Evolutionary conservation across 2,329 filamentous ascomycete species (phyloP), one percentile per base, ranked within the genome.

Genomic region (Talaromyces amestolkiae): DNA sequence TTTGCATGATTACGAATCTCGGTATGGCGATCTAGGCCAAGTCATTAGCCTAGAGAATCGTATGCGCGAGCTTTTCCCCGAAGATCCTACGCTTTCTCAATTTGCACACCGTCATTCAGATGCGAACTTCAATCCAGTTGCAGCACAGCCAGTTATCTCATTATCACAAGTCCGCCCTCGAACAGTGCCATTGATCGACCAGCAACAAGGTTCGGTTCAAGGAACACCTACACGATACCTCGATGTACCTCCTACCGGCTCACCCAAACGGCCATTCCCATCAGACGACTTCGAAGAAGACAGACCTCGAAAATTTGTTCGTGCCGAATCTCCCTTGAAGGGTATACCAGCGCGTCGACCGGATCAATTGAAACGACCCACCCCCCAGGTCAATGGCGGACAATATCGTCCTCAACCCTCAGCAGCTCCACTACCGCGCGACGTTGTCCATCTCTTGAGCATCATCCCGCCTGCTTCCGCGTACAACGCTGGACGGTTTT

Each of bases 1-100:
- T 79, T 94, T 99, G 76, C 94, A 99, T 79, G 90, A 93, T 71
- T 97, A 96, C 75, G 95, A 99, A 80, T 93, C 93, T 11, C 89
- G 93, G 69, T 99, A 93, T 73, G 95, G 96, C 64, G 95, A 99
- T 75, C 85, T 98, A 5, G 87, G 91, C 6, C 93, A 98, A 72
- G 92, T 99, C 63, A 87, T 89, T 69, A 95, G 96, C 75, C 84
- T 99, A 17, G 96, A 99, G 78, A 90, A 89, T 72, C 89, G 95
- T 56, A 98, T 99, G 93, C 86, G 87, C 24, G 93, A 97, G 73
- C 84, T 97, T n/a, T 99, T 92, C 77, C 93, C 93, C 0, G 89
- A 93, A 66, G 94, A 97, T 72, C 89, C 92, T 3, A 89, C 86
- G 64, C 83, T 97, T 45, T 80, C 84, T 15, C 87, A 88, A 67